Conservation (phyloP, 306 rosid genomes). For the Trichosanthes truncata region DNA sequence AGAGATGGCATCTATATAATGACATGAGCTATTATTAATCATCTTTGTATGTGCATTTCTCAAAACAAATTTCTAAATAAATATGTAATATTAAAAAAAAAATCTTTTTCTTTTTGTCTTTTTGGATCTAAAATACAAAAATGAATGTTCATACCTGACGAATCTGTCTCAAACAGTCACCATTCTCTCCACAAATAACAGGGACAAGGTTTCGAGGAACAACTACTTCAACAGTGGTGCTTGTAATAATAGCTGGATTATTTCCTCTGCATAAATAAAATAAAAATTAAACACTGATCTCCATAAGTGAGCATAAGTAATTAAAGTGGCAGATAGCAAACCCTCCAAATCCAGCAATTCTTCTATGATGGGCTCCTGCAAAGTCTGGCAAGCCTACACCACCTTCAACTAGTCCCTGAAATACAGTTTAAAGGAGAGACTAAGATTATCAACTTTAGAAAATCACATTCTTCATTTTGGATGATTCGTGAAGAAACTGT, state of each 20-base stretch:
- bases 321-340: conserved; percentile 13
- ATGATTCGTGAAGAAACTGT: background rate
- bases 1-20: background rate
- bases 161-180: conserved; percentile 92
- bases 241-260: conserved; percentile 65
- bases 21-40: background rate
- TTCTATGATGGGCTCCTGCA: conserved; percentile 56
- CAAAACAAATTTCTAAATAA: background rate
- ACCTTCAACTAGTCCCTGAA: conserved; percentile 67
- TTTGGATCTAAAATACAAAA: background rate
- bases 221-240: conserved; percentile 82
- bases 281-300: conserved; percentile 7
- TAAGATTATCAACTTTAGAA: background rate
- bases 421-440: conserved; percentile 5
- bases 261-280: conserved; percentile 40
- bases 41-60: background rate
- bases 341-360: conserved; percentile 60
- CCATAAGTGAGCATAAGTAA: background rate
- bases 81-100: background rate
- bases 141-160: conserved; percentile 45
- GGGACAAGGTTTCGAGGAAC: conserved; percentile 81
- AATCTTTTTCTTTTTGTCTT: background rate
- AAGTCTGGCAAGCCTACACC: conserved; percentile 70
- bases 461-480: background rate
- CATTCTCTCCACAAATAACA: conserved; percentile 77